Evolutionary conservation across 108 stramenopile genomes (phyloP), one percentile per base, ranked within the genome.

Genomic region (Cyclotella sp.): DNA sequence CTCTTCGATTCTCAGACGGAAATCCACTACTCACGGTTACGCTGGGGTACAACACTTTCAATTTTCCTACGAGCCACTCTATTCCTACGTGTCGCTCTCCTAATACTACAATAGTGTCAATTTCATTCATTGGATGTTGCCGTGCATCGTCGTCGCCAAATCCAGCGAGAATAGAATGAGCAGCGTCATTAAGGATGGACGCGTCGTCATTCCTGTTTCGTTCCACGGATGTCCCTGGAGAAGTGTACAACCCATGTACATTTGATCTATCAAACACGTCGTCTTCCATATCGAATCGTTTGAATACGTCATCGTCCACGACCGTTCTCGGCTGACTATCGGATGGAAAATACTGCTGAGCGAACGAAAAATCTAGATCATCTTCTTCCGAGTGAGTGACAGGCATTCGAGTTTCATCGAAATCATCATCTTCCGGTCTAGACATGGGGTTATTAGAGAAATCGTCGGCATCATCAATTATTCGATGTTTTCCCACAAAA

Each of bases 51-150:
- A 82, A 70, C 18, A 43, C 47, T 43, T 65, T 68, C 53, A 82
- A 29, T 62, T 43, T 57, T 30, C 69, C 57, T 29, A 82, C 74
- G 60, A 82, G 54, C 81, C 81, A 82, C 30, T 60, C 63, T 47
- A 75, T 29, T 57, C 69, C 68, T 43, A 53, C 24, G 30, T 72
- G 69, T n/a, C 57, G 68, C 46, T 75, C 74, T 51, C 74, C 74
- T 28, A 82, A 43, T n/a, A 82, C 81, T 22, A 70, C 70, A 58
- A 82, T 82, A 0, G 64, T 75, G 43, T 82, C 74, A 21, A 82
- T 72, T 14, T 53, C 70, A 52, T 19, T 30, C 28, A 79, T 3
- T 14, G 27, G 39, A 64, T 68, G 65, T 44, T 29, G 34, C 34
- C 34, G 34, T 5, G 4, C 63, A 24, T 44, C 16, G 7, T 39